Conservation (phyloP, 1,139 yeast species). For the Candida albicans region DNA sequence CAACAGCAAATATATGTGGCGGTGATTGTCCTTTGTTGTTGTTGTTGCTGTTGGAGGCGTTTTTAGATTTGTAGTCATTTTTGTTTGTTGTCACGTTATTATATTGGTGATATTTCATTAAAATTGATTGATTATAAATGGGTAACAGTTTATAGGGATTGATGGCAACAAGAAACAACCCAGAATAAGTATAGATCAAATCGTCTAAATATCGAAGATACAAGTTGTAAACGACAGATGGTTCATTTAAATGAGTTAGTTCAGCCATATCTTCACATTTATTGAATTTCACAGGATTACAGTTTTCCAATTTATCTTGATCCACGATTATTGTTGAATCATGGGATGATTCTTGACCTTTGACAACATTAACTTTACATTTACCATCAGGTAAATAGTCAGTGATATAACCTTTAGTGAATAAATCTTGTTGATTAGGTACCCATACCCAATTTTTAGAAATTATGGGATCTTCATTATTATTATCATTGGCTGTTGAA, state of each 20-base stretch:
- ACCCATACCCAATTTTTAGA: constrained; percentile 19
- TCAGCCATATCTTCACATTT: constrained; percentile 95
- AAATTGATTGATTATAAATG: constrained; percentile 65
- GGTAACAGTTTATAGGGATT: constrained; percentile 83
- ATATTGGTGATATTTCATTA: constrained; percentile 49
- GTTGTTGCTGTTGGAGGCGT: background rate
- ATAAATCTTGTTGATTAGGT: constrained; percentile 65
- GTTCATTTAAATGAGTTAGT: constrained; percentile 89
- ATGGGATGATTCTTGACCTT: constrained; percentile 32
- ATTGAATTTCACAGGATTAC: constrained; percentile 91
- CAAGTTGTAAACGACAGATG: constrained; percentile 85
- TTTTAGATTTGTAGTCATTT: background rate
- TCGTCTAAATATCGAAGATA: constrained; percentile 76
- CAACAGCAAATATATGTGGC: constrained; percentile 92
- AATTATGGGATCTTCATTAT: constrained; percentile 9
- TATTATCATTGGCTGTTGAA: background rate
- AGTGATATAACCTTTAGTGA: constrained; percentile 67
- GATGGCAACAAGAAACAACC: constrained; percentile 90
- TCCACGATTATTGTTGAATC: constrained; percentile 32
- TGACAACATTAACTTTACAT: constrained; percentile 53
- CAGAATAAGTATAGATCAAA: constrained; percentile 73
- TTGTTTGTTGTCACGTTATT: constrained; percentile 1
- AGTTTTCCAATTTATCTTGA: constrained; percentile 55
- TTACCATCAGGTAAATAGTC: constrained; percentile 52
- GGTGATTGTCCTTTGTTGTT: constrained; percentile 21